Conservation (phyloP, 306 rosid genomes). For the Boehmeria nivea region DNA sequence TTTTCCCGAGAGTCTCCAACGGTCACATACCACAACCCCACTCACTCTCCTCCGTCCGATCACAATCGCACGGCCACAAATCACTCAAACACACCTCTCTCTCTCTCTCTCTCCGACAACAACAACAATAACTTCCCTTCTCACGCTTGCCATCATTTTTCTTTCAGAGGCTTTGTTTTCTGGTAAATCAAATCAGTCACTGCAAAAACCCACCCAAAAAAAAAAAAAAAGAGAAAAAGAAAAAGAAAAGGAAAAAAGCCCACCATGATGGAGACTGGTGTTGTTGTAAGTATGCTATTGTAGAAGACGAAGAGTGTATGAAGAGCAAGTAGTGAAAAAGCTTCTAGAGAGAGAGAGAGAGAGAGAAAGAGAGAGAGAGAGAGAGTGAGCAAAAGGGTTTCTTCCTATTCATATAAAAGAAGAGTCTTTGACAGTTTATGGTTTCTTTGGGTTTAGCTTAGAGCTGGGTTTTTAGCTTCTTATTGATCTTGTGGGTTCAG, state of each 20-base stretch:
- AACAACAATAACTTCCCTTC: constrained; percentile 12
- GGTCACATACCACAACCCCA: constrained; percentile 46
- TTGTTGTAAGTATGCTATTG: constrained; percentile 9
- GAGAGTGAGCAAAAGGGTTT: neutral
- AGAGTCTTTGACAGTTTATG: constrained; percentile 25
- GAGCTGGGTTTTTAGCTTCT: constrained; percentile 6
- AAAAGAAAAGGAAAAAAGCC: too few species aligned
- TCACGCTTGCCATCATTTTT: neutral
- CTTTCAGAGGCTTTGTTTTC: constrained; percentile 19
- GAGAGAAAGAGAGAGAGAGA: neutral
- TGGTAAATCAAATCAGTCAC: constrained; percentile 40
- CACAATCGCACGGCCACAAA: constrained; percentile 37
- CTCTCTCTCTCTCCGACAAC: constrained; percentile 31
- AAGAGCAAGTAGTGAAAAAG: constrained; percentile 2
- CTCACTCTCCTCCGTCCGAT: constrained; percentile 49
- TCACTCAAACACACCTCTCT: constrained; percentile 16
- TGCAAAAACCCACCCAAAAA: too few species aligned
- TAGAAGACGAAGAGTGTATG: neutral
- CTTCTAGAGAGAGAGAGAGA: constrained; percentile 8
- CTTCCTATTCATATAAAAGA: constrained; percentile 32
- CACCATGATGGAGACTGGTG: constrained; percentile 51
- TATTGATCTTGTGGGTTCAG: constrained; percentile 22
- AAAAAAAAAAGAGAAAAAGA: too few species aligned
- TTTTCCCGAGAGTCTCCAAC: constrained; percentile 61
- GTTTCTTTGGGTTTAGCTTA: constrained; percentile 46